phyloP scores from a whole-genome alignment of 306 rosid species.

The Aeschynomene evenia region DNA sequence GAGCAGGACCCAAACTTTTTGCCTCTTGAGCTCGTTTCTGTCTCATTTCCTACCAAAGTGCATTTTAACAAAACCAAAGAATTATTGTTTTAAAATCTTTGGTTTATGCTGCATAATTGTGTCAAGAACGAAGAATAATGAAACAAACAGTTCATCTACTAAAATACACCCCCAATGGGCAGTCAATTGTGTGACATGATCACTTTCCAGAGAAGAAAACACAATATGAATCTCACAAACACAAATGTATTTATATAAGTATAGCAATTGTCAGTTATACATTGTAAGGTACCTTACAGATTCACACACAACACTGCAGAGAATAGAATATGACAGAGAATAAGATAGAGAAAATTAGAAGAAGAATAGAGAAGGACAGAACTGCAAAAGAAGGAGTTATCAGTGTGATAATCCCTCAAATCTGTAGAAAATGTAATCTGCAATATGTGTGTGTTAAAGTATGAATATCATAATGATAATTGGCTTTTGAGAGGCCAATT shows the following conservation, averaged over 20 bases:
- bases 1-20: conserved; percentile 58
- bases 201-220: neutral
- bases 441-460: too few species aligned
- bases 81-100: neutral
- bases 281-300: too few species aligned
- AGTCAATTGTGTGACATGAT: neutral
- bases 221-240: neutral
- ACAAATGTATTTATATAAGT: neutral
- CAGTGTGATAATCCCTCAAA: too few species aligned
- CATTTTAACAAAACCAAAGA: neutral
- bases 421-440: too few species aligned
- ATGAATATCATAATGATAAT: too few species aligned
- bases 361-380: too few species aligned
- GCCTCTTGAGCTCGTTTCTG: conserved; percentile 47
- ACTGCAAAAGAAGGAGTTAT: too few species aligned
- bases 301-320: too few species aligned
- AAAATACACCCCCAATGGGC: neutral
- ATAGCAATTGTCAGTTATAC: neutral
- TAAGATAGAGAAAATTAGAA: too few species aligned
- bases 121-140: neutral
- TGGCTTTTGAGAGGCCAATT: too few species aligned
- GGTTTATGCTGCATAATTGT: neutral
- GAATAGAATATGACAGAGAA: too few species aligned
- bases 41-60: conserved; percentile 46
- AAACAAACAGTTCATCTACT: neutral